Conservation (phyloP, 73 alveolate species). For the Symbiodinium pilosum region DNA sequence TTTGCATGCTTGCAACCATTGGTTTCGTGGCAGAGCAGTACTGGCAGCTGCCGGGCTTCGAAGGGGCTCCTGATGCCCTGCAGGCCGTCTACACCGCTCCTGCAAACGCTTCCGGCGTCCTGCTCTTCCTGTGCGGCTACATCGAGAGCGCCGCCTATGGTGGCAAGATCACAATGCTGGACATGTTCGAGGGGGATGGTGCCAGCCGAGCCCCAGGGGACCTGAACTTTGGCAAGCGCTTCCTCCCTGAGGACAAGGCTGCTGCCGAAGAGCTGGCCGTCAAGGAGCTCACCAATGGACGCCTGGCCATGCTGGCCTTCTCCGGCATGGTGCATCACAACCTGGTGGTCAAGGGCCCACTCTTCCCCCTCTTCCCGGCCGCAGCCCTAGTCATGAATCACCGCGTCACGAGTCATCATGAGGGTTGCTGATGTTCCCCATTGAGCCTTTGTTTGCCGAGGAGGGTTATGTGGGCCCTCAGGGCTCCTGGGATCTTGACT, state of each 20-base stretch:
- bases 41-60: conserved; percentile 54
- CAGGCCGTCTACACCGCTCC: conserved; percentile 81
- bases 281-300: conserved; percentile 68
- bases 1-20: conserved; percentile 90
- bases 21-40: conserved; percentile 83
- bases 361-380: conserved; percentile 88
- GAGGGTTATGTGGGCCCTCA: too few relatives aligned
- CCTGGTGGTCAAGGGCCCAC: conserved; percentile 84
- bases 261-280: conserved; percentile 42
- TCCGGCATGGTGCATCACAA: conserved; percentile 87
- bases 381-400: too few relatives aligned
- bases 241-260: conserved; percentile 70
- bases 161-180: conserved; percentile 89
- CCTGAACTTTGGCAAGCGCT: conserved; percentile 67
- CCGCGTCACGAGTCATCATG: too few relatives aligned
- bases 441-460: too few relatives aligned
- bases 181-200: conserved; percentile 93
- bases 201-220: conserved; percentile 90
- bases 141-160: conserved; percentile 64
- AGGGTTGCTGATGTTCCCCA: too few relatives aligned
- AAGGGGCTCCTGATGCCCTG: conserved; percentile 12
- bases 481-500: too few relatives aligned
- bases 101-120: not conserved
- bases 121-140: conserved; percentile 39
- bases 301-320: conserved; percentile 89